These are phyloP conservation scores for Phyllosticta paracitricarpa DNA, from an alignment of 2,329 filamentous ascomycete genomes.

Conservation along the genomic window DNA sequence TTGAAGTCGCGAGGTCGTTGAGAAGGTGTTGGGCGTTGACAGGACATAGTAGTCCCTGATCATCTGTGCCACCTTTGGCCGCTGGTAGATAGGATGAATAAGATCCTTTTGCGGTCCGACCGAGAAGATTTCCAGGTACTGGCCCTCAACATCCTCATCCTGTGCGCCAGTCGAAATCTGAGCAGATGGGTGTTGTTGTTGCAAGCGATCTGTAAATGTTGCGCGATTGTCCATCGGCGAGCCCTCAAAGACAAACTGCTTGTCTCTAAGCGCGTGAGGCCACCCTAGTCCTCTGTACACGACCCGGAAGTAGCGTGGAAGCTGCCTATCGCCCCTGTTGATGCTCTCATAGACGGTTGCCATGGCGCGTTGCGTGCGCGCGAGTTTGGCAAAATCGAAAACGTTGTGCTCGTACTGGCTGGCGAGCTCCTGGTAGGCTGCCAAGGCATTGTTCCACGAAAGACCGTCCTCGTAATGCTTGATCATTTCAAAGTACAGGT, in stretches of 20 bases:
- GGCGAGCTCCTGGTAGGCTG: conserved; percentile 83
- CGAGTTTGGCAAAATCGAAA: conserved; percentile 87
- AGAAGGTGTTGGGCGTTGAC: conserved; percentile 67
- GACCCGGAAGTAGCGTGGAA: conserved; percentile 85
- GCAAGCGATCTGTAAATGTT: conserved; percentile 83
- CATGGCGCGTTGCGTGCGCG: conserved; percentile 79
- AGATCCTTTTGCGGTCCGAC: conserved; percentile 77
- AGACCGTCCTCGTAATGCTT: conserved; percentile 90
- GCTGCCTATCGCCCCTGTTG: conserved; percentile 65
- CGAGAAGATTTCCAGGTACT: conserved; percentile 74
- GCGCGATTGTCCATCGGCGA: conserved; percentile 64
- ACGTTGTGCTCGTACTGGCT: conserved; percentile 81
- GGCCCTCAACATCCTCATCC: conserved; percentile 75
- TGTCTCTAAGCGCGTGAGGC: conserved; percentile 68
- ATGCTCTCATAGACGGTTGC: conserved; percentile 86
- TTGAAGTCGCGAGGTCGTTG: conserved; percentile 61
- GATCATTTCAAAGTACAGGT: conserved; percentile 89
- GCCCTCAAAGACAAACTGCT: conserved; percentile 87
- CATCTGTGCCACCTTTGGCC: conserved; percentile 70
- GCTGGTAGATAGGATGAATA: conserved; percentile 73
- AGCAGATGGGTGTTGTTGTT: conserved; percentile 77
- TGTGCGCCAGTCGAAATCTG: conserved; percentile 64
- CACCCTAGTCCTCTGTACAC: conserved; percentile 85
- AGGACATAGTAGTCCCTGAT: conserved; percentile 81
- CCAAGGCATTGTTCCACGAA: conserved; percentile 80